These are phyloP conservation scores for Populus nigra DNA, from an alignment of 345 rosid species.

Conservation along the genomic window DNA sequence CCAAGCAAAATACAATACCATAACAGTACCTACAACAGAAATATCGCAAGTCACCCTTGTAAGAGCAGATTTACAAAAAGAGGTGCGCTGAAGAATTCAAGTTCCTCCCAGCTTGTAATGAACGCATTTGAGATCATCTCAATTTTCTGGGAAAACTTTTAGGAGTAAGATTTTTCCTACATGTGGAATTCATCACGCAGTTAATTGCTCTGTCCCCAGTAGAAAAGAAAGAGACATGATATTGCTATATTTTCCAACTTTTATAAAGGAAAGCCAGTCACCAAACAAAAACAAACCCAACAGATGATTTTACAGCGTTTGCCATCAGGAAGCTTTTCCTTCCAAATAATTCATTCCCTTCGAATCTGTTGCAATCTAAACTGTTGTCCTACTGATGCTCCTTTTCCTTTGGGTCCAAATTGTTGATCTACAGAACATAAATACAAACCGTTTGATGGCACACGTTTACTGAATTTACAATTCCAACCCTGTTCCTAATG, in stretches of 20 bases:
- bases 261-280: neutral
- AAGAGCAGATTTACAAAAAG: too few relatives aligned
- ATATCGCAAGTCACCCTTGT: too few relatives aligned
- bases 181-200: too few relatives aligned
- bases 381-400: neutral
- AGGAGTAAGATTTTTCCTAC: neutral
- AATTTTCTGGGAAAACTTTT: neutral
- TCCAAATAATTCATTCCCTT: slow-evolving; percentile 7
- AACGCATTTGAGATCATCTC: neutral
- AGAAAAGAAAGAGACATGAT: too few relatives aligned
- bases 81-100: too few relatives aligned
- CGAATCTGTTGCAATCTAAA: slow-evolving; percentile 10
- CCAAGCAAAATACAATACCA: too few relatives aligned
- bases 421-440: neutral
- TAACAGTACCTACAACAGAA: too few relatives aligned
- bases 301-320: neutral
- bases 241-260: neutral
- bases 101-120: neutral
- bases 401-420: neutral
- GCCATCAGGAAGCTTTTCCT: slow-evolving; percentile 2
- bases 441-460: slow-evolving; percentile 3
- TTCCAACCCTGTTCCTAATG: neutral
- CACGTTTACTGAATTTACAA: slow-evolving; percentile 13
- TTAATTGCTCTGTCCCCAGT: too few relatives aligned
- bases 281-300: neutral